Evolutionary conservation across 2,329 filamentous ascomycete genomes (phyloP), one percentile per base, ranked within the genome.

Genomic region (Colletotrichum theobromicola): DNA sequence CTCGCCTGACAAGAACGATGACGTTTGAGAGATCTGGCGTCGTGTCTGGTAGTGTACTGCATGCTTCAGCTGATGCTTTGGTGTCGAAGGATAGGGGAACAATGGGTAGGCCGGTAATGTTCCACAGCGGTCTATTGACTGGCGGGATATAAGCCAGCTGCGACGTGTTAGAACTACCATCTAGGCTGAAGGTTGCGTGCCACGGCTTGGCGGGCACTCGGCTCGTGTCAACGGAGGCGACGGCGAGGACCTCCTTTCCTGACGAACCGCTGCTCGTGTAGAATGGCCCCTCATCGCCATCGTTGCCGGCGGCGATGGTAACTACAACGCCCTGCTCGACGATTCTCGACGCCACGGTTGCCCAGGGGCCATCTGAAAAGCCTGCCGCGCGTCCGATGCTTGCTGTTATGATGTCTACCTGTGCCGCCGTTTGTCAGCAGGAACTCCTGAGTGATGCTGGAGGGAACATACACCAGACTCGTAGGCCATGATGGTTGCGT

Each of bases 221-320:
- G 8, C 81, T 79, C 10, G 79, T 80, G 21, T 79, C 78, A 55
- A 87, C 80, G 0, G 87, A 87, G 26, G 86, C 87, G 24, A 88
- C 83, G 2, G 85, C 81, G 10, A 87, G 82, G 5, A 86, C 85
- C 24, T 84, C 81, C 35, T 81, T 81, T 5, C 85, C 86, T 7
- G 84, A 83, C 3, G 86, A 82, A 4, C 86, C 87, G 5, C 81
- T 82, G 61, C 81, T 82, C 6, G 83, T 82, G 50, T 85, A 88
- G 78, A 90, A 90, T 0, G 88, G 83, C 0, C 89, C 89, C 12
- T 81, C 79, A 21, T 81, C 81, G 24, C 89, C 89, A 42, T 87
- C 84, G 68, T 91, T 91, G 10, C 89, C 88, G 7, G 87, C 88
- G 1, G 88, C 85, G 34, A 90, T 85, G 12, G 86, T 85, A 26